phyloP scores from a whole-genome alignment of 2,329 filamentous ascomycete species.

The Colletotrichum scovillei region DNA sequence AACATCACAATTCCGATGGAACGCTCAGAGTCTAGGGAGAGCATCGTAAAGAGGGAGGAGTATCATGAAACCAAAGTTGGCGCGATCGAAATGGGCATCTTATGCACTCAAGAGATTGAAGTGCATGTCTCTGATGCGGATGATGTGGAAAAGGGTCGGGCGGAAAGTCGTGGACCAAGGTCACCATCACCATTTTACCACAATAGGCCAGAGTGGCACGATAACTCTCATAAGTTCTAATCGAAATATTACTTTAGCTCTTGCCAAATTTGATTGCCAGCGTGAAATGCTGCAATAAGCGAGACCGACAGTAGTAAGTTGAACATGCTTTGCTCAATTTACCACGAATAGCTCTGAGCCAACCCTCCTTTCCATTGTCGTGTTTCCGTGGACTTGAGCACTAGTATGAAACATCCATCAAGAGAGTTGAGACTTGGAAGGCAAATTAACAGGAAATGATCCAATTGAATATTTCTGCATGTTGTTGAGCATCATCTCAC shows the following conservation, averaged over 20 bases:
- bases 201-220: slow-evolving; percentile 22
- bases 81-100: slow-evolving; percentile 21
- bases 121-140: slow-evolving; percentile 10
- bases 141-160: not conserved
- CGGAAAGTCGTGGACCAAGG: not conserved
- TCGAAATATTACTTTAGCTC: not conserved
- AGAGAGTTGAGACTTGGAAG: too few species aligned
- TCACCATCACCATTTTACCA: slow-evolving; percentile 20
- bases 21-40: slow-evolving; percentile 21
- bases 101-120: slow-evolving; percentile 20
- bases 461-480: too few species aligned
- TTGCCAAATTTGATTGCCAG: too few species aligned
- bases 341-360: too few species aligned
- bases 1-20: not conserved
- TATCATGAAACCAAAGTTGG: not conserved
- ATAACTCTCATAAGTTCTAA: not conserved
- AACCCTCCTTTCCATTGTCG: too few species aligned
- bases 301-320: too few species aligned
- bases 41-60: slow-evolving; percentile 2
- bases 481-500: not conserved
- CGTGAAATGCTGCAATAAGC: too few species aligned
- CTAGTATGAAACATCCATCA: too few species aligned
- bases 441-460: too few species aligned
- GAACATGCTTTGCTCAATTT: too few species aligned
- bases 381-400: too few species aligned